Evolutionary conservation across 805 yeast species (phyloP).

Genomic region (Zygotorulaspora danielsina): DNA sequence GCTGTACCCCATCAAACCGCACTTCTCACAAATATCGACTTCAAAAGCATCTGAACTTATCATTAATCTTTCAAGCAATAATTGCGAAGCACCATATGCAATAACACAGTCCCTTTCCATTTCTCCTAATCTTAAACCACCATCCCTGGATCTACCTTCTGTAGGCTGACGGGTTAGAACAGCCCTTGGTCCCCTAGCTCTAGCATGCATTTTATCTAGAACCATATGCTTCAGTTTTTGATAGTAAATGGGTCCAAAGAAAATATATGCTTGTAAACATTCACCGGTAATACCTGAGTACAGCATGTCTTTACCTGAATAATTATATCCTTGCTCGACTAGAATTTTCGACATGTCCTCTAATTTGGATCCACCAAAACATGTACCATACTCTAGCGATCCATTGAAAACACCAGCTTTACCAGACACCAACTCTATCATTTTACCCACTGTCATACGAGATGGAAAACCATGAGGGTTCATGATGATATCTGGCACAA

Average conservation of each 20-base stretch:
- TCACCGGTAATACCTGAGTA: conserved; percentile 98
- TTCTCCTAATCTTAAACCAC: conserved; percentile 97
- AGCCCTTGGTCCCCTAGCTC: conserved; percentile 99
- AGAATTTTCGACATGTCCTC: conserved; percentile 91
- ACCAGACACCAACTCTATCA: conserved; percentile 94
- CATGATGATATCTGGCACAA: conserved; percentile 94
- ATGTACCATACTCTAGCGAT: conserved; percentile 88
- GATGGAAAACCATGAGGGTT: conserved; percentile 99
- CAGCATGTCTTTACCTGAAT: conserved; percentile 96
- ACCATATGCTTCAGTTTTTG: conserved; percentile 99
- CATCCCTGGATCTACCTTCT: conserved; percentile 98
- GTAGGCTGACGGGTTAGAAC: conserved; percentile 97
- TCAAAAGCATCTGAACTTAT: conserved; percentile 96
- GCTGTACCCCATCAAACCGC: conserved; percentile 96
- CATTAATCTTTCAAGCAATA: conserved; percentile 91
- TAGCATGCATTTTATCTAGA: conserved; percentile 97
- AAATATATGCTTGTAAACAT: conserved; percentile 92
- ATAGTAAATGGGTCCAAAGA: conserved; percentile 97
- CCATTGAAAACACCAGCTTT: conserved; percentile 97
- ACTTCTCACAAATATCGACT: conserved; percentile 86
- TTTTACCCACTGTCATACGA: conserved; percentile 99
- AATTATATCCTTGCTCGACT: conserved; percentile 86
- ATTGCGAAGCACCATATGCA: conserved; percentile 97
- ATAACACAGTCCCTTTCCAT: conserved; percentile 99
- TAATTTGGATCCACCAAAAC: conserved; percentile 96